These are phyloP conservation scores for Penicillium chermesinum DNA, from an alignment of 495 filamentous ascomycete genomes.

Conservation along the genomic window DNA sequence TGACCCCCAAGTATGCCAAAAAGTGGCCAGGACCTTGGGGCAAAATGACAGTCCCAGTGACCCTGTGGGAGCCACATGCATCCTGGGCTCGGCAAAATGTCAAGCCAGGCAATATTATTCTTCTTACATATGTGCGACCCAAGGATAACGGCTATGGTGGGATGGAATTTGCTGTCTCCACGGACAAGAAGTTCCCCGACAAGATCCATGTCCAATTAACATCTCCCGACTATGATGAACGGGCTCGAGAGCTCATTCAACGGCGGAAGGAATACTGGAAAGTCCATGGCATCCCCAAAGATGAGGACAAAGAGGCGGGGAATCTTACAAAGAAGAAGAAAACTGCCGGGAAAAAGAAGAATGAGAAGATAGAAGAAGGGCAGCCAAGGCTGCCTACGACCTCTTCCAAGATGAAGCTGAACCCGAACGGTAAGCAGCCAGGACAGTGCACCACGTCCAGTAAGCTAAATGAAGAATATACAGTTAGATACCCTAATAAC, in stretches of 20 bases:
- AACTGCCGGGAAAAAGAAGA: constrained; percentile 29
- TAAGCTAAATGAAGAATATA: constrained; percentile 8
- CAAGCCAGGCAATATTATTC: constrained; percentile 54
- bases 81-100: constrained; percentile 50
- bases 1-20: constrained; percentile 18
- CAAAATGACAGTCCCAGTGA: constrained; percentile 65
- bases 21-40: constrained; percentile 80
- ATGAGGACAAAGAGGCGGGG: neutral
- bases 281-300: constrained; percentile 17
- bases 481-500: constrained; percentile 33
- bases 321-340: constrained; percentile 8
- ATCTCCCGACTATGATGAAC: constrained; percentile 36
- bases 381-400: constrained; percentile 18
- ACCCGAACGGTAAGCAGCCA: constrained; percentile 31
- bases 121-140: constrained; percentile 66
- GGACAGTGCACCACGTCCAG: too few species aligned
- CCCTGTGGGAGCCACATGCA: constrained; percentile 67
- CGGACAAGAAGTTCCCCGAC: constrained; percentile 48
- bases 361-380: constrained; percentile 31
- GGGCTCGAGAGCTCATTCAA: constrained; percentile 55
- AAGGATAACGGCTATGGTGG: constrained; percentile 46
- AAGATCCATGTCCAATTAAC: constrained; percentile 52
- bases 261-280: constrained; percentile 61
- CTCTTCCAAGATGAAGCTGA: constrained; percentile 35
- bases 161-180: constrained; percentile 69